phyloP scores from a whole-genome alignment of 164 flowering plant species.

The Protea cynaroides region DNA sequence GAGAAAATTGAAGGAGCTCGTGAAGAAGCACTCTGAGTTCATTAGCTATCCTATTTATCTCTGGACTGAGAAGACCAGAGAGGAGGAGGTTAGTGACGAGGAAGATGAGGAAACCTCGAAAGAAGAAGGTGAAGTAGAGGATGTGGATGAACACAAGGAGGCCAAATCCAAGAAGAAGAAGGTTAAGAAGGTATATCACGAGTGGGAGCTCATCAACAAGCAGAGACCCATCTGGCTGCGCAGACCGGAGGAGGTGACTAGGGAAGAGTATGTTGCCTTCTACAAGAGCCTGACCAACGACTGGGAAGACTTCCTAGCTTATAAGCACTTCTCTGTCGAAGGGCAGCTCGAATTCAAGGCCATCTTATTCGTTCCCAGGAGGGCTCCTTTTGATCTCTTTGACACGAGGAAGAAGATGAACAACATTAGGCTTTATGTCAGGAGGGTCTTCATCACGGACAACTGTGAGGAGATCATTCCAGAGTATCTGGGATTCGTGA shows the following conservation, averaged over 20 bases:
- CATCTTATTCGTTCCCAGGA: too few species aligned
- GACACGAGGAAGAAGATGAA: slow-evolving; percentile 5
- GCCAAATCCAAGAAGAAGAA: slow-evolving; percentile 59
- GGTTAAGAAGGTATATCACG: slow-evolving; percentile 62
- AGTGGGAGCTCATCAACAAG: slow-evolving; percentile 65
- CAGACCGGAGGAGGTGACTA: slow-evolving; percentile 64
- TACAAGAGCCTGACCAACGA: slow-evolving; percentile 34
- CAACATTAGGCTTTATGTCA: slow-evolving; percentile 72
- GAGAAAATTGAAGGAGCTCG: slow-evolving; percentile 27
- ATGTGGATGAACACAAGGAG: slow-evolving; percentile 51
- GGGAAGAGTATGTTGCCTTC: slow-evolving; percentile 29
- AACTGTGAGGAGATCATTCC: slow-evolving; percentile 41
- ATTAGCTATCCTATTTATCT: too few species aligned
- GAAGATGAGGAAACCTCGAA: slow-evolving; percentile 44
- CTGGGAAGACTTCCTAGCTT: slow-evolving; percentile 70
- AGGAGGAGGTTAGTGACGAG: slow-evolving; percentile 36
- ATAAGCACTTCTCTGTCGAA: slow-evolving; percentile 44
- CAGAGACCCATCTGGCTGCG: slow-evolving; percentile 78
- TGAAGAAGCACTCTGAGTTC: too few species aligned
- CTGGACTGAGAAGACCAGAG: slow-evolving; percentile 13
- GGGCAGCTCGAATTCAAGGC: too few species aligned
- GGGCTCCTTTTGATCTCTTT: too few species aligned
- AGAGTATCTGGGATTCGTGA: slow-evolving; percentile 64
- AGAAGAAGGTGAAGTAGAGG: slow-evolving; percentile 55
- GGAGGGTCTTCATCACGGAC: slow-evolving; percentile 41